A percentile compares a stretch with the other conserved stretches of the same genome.
phyloP scores from a whole-genome alignment of 2,329 filamentous ascomycete genomes.

The Blumeriella jaapii region DNA sequence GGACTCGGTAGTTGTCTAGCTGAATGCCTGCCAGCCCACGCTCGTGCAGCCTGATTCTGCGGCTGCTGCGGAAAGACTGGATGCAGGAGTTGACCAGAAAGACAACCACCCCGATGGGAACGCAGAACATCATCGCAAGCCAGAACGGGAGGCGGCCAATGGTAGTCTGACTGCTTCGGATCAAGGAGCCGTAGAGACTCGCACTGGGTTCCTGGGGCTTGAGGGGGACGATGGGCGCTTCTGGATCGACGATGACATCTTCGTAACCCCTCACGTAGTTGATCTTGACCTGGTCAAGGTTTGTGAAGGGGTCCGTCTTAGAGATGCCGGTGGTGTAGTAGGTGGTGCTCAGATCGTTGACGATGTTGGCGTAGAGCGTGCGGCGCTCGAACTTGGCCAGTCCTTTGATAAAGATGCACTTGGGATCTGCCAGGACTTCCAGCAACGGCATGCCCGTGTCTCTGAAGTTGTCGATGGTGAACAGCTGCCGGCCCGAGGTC shows the following conservation, averaged over 20 bases:
- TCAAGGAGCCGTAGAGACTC: slow-evolving; percentile 17
- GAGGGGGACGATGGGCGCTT: slow-evolving; percentile 42
- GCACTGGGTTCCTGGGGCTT: slow-evolving; percentile 27
- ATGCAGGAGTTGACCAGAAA: slow-evolving; percentile 67
- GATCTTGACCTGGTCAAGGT: slow-evolving; percentile 54
- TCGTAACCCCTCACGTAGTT: slow-evolving; percentile 67
- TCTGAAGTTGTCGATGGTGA: slow-evolving; percentile 75
- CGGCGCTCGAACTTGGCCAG: slow-evolving; percentile 65
- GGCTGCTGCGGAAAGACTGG: slow-evolving; percentile 63
- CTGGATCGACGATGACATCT: slow-evolving; percentile 61
- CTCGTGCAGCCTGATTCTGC: slow-evolving; percentile 68
- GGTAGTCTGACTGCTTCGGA: slow-evolving; percentile 26
- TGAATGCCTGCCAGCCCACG: slow-evolving; percentile 55
- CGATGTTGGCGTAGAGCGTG: slow-evolving; percentile 73
- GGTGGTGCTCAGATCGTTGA: slow-evolving; percentile 72
- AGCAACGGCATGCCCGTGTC: slow-evolving; percentile 73
- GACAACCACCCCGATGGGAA: slow-evolving; percentile 59
- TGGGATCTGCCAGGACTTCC: slow-evolving; percentile 67
- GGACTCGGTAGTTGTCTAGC: slow-evolving; percentile 61
- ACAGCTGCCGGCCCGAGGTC: slow-evolving; percentile 75
- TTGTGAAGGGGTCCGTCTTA: slow-evolving; percentile 64
- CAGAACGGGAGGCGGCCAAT: slow-evolving; percentile 46
- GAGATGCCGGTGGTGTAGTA: slow-evolving; percentile 76
- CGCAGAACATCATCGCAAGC: slow-evolving; percentile 52
- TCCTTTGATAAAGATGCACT: slow-evolving; percentile 75